Percentiles rank a stretch among this genome's conserved stretches.
These are phyloP conservation scores for Cordyceps tenuipes DNA, from an alignment of 2,329 filamentous ascomycete species.

Conservation along the genomic window DNA sequence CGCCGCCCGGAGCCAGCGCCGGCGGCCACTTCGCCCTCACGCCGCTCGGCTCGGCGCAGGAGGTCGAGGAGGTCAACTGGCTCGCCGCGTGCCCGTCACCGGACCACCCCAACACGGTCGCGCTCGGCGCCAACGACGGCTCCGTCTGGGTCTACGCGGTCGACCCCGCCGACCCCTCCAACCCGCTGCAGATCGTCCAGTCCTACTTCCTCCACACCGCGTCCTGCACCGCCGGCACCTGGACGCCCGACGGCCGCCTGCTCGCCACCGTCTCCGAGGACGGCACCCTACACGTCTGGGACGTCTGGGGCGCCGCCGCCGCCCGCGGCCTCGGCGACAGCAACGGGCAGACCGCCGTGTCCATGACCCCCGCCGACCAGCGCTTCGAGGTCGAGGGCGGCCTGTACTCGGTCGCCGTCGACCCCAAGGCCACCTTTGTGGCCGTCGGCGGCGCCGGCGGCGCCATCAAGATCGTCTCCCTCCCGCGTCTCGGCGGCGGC, in stretches of 20 bases:
- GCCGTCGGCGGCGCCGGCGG: slow-evolving; percentile 85
- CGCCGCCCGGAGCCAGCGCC: slow-evolving; percentile 27
- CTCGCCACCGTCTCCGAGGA: slow-evolving; percentile 88
- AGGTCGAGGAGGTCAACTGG: slow-evolving; percentile 96
- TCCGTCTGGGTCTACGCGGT: slow-evolving; percentile 95
- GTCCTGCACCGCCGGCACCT: slow-evolving; percentile 79
- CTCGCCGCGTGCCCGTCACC: slow-evolving; percentile 64
- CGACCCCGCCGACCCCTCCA: slow-evolving; percentile 51
- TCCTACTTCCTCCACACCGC: slow-evolving; percentile 86
- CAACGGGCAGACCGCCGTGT: slow-evolving; percentile 60
- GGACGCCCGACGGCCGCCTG: slow-evolving; percentile 80
- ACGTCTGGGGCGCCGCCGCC: slow-evolving; percentile 74
- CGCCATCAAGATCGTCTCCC: slow-evolving; percentile 72
- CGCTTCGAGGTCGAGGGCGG: slow-evolving; percentile 89
- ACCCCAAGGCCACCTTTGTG: slow-evolving; percentile 69
- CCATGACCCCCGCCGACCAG: slow-evolving; percentile 72
- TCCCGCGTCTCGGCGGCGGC: slow-evolving; percentile 60
- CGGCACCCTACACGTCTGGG: slow-evolving; percentile 82
- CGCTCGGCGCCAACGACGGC: slow-evolving; percentile 81
- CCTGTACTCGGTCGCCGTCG: slow-evolving; percentile 77
- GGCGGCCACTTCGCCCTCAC: slow-evolving; percentile 32
- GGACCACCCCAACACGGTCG: slow-evolving; percentile 69
- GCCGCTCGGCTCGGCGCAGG: slow-evolving; percentile 69
- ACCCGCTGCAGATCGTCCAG: slow-evolving; percentile 72
- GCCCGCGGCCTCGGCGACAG: slow-evolving; percentile 42